Conservation (phyloP, 805 yeast species). For the Cyberlindnera mississippiensis region DNA sequence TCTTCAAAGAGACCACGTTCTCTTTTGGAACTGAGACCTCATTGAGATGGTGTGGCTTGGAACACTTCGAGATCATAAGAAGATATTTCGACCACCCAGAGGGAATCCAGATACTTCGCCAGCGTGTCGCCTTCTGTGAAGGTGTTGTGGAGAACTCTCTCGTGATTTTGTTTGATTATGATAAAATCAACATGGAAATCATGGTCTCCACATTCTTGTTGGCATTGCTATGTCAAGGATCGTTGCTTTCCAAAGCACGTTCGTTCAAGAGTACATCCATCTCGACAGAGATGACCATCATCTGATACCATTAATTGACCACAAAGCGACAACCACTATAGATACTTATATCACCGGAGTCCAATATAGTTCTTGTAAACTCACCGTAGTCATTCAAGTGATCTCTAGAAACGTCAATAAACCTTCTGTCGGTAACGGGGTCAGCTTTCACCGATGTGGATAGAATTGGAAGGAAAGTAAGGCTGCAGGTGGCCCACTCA, state of each 20-base stretch:
- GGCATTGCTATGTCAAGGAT: constrained; percentile 8
- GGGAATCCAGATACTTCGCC: constrained; percentile 11
- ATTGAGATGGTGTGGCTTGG: constrained; percentile 24
- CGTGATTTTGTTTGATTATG: constrained; percentile 18
- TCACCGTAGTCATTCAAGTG: constrained; percentile 19
- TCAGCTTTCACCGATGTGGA: constrained; percentile 19
- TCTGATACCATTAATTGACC: constrained; percentile 4
- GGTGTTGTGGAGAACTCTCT: constrained; percentile 13
- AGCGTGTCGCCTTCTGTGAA: constrained; percentile 21
- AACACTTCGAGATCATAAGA: constrained; percentile 22
- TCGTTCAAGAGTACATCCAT: background rate
- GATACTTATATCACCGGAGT: constrained; percentile 13
- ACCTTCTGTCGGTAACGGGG: constrained; percentile 21
- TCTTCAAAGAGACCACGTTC: constrained; percentile 10
- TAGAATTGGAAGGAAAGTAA: constrained; percentile 22
- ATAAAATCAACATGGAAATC: constrained; percentile 24
- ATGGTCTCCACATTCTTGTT: constrained; percentile 23
- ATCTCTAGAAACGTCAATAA: constrained; percentile 22
- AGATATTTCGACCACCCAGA: constrained; percentile 2
- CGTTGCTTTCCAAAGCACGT: background rate
- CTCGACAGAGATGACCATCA: background rate
- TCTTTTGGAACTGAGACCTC: constrained; percentile 17
- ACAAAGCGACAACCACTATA: constrained; percentile 23
- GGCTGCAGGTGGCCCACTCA: constrained; percentile 25
- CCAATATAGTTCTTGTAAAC: constrained; percentile 19